Evolutionary conservation across 2,329 filamentous ascomycete species (phyloP).

Genomic region (Ophiostoma triangulosporum): DNA sequence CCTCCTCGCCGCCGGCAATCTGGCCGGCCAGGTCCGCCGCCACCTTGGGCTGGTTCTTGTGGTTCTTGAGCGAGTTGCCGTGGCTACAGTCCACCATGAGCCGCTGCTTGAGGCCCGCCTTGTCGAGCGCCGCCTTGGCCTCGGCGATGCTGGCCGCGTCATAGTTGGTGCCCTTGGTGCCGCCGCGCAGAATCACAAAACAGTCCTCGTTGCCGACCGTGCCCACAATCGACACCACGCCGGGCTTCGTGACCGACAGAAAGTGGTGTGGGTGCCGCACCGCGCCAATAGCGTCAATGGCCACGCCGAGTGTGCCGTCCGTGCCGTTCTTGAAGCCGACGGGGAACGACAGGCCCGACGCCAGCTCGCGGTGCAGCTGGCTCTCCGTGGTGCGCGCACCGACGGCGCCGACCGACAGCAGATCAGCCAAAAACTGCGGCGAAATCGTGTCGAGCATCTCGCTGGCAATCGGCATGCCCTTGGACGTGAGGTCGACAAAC

Average conservation of each 20-base stretch:
- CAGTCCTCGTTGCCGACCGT: constrained; percentile 93
- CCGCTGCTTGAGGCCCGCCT: constrained; percentile 59
- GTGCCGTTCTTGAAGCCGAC: constrained; percentile 99
- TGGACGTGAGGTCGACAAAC: constrained; percentile 81
- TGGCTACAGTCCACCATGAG: constrained; percentile 98
- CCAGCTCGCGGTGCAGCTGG: constrained; percentile 88
- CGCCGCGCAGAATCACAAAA: constrained; percentile 89
- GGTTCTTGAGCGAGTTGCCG: constrained; percentile 89
- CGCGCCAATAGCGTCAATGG: constrained; percentile 89
- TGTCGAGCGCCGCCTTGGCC: constrained; percentile 64
- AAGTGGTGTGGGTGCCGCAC: constrained; percentile 91
- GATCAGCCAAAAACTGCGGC: constrained; percentile 87
- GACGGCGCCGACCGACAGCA: constrained; percentile 82
- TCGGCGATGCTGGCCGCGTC: constrained; percentile 72
- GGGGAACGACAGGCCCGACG: constrained; percentile 87
- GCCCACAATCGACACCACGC: constrained; percentile 85
- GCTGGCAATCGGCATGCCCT: constrained; percentile 89
- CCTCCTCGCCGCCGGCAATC: constrained; percentile 68
- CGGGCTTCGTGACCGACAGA: constrained; percentile 92
- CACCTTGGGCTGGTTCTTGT: constrained; percentile 95
- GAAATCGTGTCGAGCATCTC: constrained; percentile 99
- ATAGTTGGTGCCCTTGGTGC: constrained; percentile 88
- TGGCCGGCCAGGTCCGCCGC: constrained; percentile 70
- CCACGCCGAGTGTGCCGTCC: constrained; percentile 76
- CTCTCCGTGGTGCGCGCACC: constrained; percentile 95